These are phyloP conservation scores for Blepharisma japonicum DNA, from an alignment of 73 alveolate genomes.

Conservation along the genomic window DNA sequence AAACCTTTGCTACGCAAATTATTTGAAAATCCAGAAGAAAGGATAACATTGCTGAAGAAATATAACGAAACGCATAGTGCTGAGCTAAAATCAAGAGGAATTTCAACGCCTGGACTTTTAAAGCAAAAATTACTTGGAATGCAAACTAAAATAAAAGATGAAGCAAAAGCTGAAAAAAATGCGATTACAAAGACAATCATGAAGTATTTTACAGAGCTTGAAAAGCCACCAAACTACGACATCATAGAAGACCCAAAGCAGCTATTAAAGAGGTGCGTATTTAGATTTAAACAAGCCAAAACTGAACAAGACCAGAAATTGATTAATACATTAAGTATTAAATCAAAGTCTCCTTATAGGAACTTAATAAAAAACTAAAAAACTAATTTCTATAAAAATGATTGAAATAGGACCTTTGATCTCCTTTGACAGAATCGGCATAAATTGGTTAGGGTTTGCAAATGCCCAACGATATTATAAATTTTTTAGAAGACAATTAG, in stretches of 20 bases:
- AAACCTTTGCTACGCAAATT: background rate
- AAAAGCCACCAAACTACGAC: background rate
- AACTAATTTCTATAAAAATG: too few relatives aligned
- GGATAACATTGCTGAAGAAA: background rate
- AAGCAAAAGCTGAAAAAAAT: background rate
- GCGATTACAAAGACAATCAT: background rate
- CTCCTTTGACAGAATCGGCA: too few relatives aligned
- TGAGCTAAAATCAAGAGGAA: background rate
- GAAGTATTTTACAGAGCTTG: background rate
- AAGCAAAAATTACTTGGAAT: background rate
- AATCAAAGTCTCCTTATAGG: too few relatives aligned
- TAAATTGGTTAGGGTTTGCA: too few relatives aligned
- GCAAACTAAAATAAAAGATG: background rate
- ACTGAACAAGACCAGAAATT: background rate
- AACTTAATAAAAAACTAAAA: too few relatives aligned
- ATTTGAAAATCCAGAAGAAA: background rate
- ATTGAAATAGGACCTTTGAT: too few relatives aligned
- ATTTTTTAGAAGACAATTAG: too few relatives aligned
- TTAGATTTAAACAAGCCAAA: background rate
- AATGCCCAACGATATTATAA: too few relatives aligned
- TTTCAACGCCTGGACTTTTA: constrained; percentile 7
- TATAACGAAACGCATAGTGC: background rate
- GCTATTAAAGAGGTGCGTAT: background rate
- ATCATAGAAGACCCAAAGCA: background rate
- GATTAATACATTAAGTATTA: background rate